Conservation (phyloP, 1,139 yeast species). For the Blastobotrys arbuscula region DNA sequence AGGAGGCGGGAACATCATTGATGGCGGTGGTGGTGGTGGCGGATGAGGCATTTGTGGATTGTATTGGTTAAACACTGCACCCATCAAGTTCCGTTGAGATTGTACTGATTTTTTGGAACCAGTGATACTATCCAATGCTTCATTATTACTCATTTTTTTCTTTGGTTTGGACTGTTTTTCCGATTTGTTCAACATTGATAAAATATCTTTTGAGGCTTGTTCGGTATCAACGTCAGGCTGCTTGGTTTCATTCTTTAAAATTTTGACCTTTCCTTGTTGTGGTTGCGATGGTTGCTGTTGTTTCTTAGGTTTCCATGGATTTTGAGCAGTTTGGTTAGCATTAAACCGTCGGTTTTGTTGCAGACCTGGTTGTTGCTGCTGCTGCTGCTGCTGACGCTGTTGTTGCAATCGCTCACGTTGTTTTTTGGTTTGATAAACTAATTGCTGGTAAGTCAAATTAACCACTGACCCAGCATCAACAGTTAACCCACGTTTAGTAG, state of each 20-base stretch:
- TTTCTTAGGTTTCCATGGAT: background rate
- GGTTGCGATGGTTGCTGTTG: background rate
- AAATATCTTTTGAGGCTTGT: constrained; percentile 35
- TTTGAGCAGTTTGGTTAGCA: no score
- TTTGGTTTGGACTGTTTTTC: constrained; percentile 18
- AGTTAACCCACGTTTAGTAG: constrained; percentile 74
- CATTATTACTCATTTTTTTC: constrained; percentile 23
- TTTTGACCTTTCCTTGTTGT: constrained; percentile 1
- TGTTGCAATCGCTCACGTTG: constrained; percentile 8
- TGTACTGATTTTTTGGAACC: constrained; percentile 30
- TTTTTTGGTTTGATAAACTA: constrained; percentile 50
- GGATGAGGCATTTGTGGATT: constrained; percentile 28
- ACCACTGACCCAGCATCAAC: constrained; percentile 78
- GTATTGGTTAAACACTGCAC: constrained; percentile 38
- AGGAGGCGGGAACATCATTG: constrained; percentile 16
- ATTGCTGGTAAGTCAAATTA: constrained; percentile 68
- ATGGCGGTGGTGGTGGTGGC: constrained; percentile 28
- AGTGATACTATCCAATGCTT: constrained; percentile 33
- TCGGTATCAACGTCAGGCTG: background rate
- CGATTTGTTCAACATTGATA: constrained; percentile 36
- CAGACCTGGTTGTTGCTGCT: background rate
- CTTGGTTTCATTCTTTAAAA: background rate
- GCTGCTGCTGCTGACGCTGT: background rate
- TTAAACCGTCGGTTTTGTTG: no score
- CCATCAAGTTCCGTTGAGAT: constrained; percentile 42